A percentile compares a stretch with the other conserved stretches of the same genome.
phyloP scores from a whole-genome alignment of 805 yeast species.

The Pichia insulana region DNA sequence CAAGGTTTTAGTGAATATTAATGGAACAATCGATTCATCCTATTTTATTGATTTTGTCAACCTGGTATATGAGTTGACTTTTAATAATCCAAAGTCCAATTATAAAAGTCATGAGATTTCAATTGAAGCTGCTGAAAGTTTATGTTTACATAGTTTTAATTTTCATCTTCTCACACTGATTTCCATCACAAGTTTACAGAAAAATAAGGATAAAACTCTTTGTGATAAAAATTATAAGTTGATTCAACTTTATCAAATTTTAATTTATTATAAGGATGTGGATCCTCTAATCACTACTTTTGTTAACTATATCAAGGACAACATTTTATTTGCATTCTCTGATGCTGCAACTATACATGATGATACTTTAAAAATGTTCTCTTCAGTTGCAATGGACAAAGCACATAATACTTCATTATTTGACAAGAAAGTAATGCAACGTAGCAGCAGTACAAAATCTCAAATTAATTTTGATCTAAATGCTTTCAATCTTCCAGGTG shows the following conservation, averaged over 20 bases:
- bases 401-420: slow-evolving; percentile 14
- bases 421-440: slow-evolving; percentile 14
- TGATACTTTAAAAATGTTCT: slow-evolving; percentile 21
- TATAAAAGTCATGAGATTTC: slow-evolving; percentile 13
- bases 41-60: slow-evolving; percentile 17
- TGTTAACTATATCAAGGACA: slow-evolving; percentile 16
- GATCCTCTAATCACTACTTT: slow-evolving; percentile 18
- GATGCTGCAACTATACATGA: slow-evolving; percentile 11
- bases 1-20: slow-evolving; percentile 20
- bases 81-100: slow-evolving; percentile 10
- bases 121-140: slow-evolving; percentile 18
- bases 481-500: slow-evolving; percentile 22
- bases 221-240: slow-evolving; percentile 14
- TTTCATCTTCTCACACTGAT: slow-evolving; percentile 24
- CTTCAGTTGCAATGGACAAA: slow-evolving; percentile 9
- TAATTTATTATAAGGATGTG: slow-evolving; percentile 16
- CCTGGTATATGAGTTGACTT: slow-evolving; percentile 19
- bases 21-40: slow-evolving; percentile 13
- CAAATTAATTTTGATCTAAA: slow-evolving; percentile 21
- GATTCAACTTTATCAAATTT: slow-evolving; percentile 19
- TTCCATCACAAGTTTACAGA: slow-evolving; percentile 19
- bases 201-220: slow-evolving; percentile 9
- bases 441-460: background rate
- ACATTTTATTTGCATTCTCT: slow-evolving; percentile 7
- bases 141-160: slow-evolving; percentile 26